Evolutionary conservation across 345 rosid genomes (phyloP).

Genomic region (Citrus cavaleriei): DNA sequence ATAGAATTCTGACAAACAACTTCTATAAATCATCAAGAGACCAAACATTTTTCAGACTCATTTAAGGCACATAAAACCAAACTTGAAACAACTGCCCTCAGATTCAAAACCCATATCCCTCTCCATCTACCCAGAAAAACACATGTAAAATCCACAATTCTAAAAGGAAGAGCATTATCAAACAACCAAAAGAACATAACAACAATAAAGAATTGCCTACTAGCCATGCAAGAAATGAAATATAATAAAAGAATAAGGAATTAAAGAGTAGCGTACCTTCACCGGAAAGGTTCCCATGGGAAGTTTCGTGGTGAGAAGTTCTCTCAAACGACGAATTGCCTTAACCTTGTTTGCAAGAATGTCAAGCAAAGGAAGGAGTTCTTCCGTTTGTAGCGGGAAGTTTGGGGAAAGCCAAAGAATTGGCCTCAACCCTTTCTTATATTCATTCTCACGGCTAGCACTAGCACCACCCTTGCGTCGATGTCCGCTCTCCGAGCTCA

Average conservation of each 20-base stretch:
- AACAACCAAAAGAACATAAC: not conserved
- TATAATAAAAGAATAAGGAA: not conserved
- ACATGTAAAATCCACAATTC: not conserved
- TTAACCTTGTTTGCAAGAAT: conserved; percentile 98
- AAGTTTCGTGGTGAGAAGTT: conserved; percentile 91
- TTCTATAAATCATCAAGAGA: not conserved
- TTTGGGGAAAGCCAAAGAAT: conserved; percentile 86
- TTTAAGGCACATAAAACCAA: not conserved
- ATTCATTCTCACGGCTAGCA: conserved; percentile 69
- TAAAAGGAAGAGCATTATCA: not conserved
- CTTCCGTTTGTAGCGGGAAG: conserved; percentile 90
- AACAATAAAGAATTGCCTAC: not conserved
- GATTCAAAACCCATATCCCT: not conserved
- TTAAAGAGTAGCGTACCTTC: conserved; percentile 50
- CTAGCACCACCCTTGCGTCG: conserved; percentile 47
- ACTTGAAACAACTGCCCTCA: not conserved
- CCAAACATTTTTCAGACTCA: not conserved
- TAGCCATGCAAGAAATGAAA: not conserved
- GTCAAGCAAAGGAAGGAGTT: conserved; percentile 92
- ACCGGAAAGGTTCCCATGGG: conserved; percentile 94
- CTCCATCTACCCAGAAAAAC: not conserved
- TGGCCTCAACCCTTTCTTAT: conserved; percentile 91
- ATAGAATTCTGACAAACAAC: not conserved
- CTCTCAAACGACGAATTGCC: conserved; percentile 94
- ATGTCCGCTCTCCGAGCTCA: conserved; percentile 36